Conservation (phyloP, 169 alveolate species). For the Pseudocohnilembus persalinus region DNA sequence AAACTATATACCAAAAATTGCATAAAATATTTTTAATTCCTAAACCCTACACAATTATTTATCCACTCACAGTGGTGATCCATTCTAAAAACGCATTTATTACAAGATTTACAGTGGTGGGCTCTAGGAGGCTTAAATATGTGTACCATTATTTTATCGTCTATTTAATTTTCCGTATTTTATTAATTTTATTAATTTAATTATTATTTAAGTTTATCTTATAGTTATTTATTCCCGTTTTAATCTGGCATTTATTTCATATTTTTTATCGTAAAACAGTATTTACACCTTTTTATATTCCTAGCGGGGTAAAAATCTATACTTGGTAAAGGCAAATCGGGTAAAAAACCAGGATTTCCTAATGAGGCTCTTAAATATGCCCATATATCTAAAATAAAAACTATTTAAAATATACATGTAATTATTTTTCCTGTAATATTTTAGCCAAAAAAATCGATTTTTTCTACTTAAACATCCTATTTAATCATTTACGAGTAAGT, state of each 20-base stretch:
- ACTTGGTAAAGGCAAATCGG: neutral
- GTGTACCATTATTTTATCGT: neutral
- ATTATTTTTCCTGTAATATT: neutral
- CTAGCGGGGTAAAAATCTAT: neutral
- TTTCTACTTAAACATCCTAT: too few relatives aligned
- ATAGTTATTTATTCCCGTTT: too few relatives aligned
- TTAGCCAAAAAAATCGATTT: too few relatives aligned
- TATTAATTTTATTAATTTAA: too few relatives aligned
- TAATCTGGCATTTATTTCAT: neutral
- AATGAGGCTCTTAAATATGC: neutral
- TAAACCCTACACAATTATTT: constrained; percentile 79
- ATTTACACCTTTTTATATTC: too few relatives aligned
- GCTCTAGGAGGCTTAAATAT: constrained; percentile 28
- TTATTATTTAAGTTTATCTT: too few relatives aligned
- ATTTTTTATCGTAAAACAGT: neutral
- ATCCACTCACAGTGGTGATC: constrained; percentile 87
- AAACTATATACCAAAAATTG: constrained; percentile 65
- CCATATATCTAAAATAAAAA: neutral
- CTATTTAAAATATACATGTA: too few relatives aligned
- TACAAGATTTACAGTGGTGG: constrained; percentile 31
- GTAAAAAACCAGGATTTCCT: neutral
- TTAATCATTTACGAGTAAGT: too few relatives aligned
- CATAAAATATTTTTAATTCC: constrained; percentile 71
- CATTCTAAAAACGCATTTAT: constrained; percentile 70
- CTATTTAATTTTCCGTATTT: too few relatives aligned